Evolutionary conservation across 2,329 filamentous ascomycete genomes (phyloP), one percentile per base, ranked within the genome.

Genomic region (Paradendryphiella salina): DNA sequence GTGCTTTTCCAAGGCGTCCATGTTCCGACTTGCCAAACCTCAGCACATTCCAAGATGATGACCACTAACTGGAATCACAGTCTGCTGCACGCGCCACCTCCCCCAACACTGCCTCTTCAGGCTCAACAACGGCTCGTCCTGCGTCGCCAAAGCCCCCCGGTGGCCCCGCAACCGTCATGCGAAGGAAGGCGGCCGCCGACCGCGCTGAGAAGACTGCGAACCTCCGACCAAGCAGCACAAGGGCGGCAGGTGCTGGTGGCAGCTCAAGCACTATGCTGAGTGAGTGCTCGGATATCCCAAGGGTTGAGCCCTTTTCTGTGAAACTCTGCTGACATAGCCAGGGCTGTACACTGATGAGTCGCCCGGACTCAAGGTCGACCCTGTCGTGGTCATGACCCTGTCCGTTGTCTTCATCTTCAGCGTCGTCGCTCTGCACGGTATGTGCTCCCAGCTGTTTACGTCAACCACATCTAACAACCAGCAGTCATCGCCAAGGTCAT

Each of bases 321-420:
- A 21, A 31, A 13, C 13, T 13, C 49, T 55, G 54, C 67, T 63
- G 60, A 66, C 36, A n/a, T 18, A 13, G 41, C 17, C 50, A 91
- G 88, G 85, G 77, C 87, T 99, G 36, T 99, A 99, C 85, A 99
- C 94, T 51, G 94, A 99, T 73, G 94, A 99, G 81, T 96, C 90
- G 61, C 94, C 94, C 52, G 94, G 94, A 57, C 81, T 99, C 69
- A 96, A 96, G 81, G 94, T 99, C 61, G 94, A 99, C 75, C 94
- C 94, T 17, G 94, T 99, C 53, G 92, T 99, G 61, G 93, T 99
- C 60, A 83, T 99, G 71, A 94, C 96, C 64, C 82, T 99, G 66
- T 96, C 90, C 70, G 85, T 99, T 67, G 94, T 96, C 57, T 99
- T 99, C 78, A 99, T 99, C 77, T 96, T 99, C 80, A 94, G 89